These are phyloP conservation scores for Gastroboletus turbinatus DNA, from an alignment of 1,284 basidiomycete genomes.

Conservation along the genomic window DNA sequence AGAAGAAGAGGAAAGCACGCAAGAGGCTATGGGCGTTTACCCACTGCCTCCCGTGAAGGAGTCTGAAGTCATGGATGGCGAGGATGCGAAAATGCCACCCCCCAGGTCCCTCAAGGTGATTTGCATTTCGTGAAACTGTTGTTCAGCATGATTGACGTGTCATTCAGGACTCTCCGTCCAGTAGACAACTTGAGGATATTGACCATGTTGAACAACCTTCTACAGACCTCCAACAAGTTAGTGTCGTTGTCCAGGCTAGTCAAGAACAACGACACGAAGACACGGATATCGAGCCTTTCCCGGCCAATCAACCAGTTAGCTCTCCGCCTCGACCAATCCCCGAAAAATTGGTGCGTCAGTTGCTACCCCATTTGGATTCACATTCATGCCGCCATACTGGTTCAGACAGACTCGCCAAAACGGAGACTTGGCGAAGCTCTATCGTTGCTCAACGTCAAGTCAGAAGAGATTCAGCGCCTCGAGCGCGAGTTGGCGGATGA, in stretches of 20 bases:
- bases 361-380: background rate
- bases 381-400: background rate
- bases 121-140: background rate
- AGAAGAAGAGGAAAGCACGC: conserved; percentile 34
- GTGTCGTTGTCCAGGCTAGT: conserved; percentile 32
- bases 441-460: conserved; percentile 37
- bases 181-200: conserved; percentile 6
- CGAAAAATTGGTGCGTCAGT: conserved; percentile 21
- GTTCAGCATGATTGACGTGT: conserved; percentile 6
- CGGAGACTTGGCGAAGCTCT: conserved; percentile 34
- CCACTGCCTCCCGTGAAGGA: background rate
- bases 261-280: conserved; percentile 29
- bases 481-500: conserved; percentile 26
- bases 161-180: background rate
- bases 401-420: conserved; percentile 30
- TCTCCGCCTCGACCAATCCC: conserved; percentile 19
- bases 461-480: conserved; percentile 39
- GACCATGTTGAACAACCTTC: conserved; percentile 26
- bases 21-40: conserved; percentile 25
- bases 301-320: conserved; percentile 12
- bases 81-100: background rate
- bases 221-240: conserved; percentile 23
- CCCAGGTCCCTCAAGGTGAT: conserved; percentile 16
- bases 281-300: conserved; percentile 12
- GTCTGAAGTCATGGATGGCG: background rate